Evolutionary conservation across 2,329 filamentous ascomycete genomes (phyloP).

Genomic region (Chalara sp.): DNA sequence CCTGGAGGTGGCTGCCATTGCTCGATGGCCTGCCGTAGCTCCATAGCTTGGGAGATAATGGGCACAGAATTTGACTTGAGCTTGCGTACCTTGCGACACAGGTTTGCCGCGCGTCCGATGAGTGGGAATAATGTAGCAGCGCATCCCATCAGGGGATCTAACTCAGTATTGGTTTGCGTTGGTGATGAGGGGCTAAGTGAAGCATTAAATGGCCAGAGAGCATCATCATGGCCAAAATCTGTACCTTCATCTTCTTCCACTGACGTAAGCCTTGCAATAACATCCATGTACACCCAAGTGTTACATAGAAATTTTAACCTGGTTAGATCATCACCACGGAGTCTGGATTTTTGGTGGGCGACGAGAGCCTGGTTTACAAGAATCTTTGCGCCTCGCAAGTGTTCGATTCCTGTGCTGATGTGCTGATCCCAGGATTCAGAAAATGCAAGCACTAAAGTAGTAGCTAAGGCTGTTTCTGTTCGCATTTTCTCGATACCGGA

Average conservation of each 20-base stretch:
- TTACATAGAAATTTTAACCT: constrained; percentile 63
- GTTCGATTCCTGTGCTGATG: constrained; percentile 61
- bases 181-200: constrained; percentile 30
- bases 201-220: constrained; percentile 31
- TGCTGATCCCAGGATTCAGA: constrained; percentile 67
- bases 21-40: constrained; percentile 53
- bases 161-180: constrained; percentile 34
- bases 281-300: constrained; percentile 69
- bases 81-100: constrained; percentile 56
- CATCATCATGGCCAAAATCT: constrained; percentile 39
- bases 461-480: constrained; percentile 59
- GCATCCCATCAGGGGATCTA: constrained; percentile 68
- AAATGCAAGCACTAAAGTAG: constrained; percentile 62
- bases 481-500: constrained; percentile 56
- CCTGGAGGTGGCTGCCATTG: constrained; percentile 50
- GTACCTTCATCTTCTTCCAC: constrained; percentile 42
- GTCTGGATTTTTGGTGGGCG: constrained; percentile 35
- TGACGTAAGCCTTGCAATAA: constrained; percentile 61
- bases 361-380: constrained; percentile 53
- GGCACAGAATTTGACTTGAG: constrained; percentile 45
- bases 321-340: constrained; percentile 40
- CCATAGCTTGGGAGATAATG: constrained; percentile 55
- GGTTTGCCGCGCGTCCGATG: constrained; percentile 57
- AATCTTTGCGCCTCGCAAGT: constrained; percentile 60
- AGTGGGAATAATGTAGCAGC: constrained; percentile 61